Evolutionary conservation across 2,329 filamentous ascomycete species (phyloP), one percentile per base, ranked within the genome.

Genomic region (Colletotrichum theobromicola): DNA sequence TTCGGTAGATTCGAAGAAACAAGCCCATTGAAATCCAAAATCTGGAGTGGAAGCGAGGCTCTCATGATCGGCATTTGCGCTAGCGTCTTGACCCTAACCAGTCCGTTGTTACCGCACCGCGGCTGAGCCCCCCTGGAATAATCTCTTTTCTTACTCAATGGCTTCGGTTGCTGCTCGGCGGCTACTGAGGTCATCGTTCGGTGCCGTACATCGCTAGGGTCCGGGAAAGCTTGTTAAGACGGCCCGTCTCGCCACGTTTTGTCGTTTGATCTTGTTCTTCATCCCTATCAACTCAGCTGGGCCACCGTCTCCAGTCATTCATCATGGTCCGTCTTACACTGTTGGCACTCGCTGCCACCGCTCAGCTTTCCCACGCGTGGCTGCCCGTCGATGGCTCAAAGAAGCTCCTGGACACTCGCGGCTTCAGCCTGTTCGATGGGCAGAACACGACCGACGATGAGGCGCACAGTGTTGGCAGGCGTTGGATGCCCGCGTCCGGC

Each of bases 401-500:
- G 37, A 75, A 75, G 64, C 63, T 75, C 7, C 53, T 75, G 58
- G 73, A 75, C 8, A 62, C 46, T 8, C 73, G 70, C n/a, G 73
- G 73, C 3, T 74, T 75, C 24, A 75, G 73, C 21, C 57, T 75
- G 5, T 74, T 75, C n/a, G 73, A 75, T 3, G 53, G 35, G 5
- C 70, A 74, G 15, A 75, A 75, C 50, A 65, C 70, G 10, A 73
- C 70, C 7, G 24, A 50, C 50, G 63, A 60, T 16, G 70, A 28
- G 32, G 16, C 61, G 15, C n/a, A 30, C 12, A 69, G 53, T 35
- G 21, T 74, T 13, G 57, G 32, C 26, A 68, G 64, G 65, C 73
- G 73, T n/a, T 75, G 73, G 73, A 69, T 65, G 73, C 72, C 63
- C n/a, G 73, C 63, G 10, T 68, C 73, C 10, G 74, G 72, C 67